Percentiles rank a stretch among this genome's conserved stretches.
These are phyloP conservation scores for Rugonectria rugulosa DNA, from an alignment of 2,329 filamentous ascomycete species.

Conservation along the genomic window DNA sequence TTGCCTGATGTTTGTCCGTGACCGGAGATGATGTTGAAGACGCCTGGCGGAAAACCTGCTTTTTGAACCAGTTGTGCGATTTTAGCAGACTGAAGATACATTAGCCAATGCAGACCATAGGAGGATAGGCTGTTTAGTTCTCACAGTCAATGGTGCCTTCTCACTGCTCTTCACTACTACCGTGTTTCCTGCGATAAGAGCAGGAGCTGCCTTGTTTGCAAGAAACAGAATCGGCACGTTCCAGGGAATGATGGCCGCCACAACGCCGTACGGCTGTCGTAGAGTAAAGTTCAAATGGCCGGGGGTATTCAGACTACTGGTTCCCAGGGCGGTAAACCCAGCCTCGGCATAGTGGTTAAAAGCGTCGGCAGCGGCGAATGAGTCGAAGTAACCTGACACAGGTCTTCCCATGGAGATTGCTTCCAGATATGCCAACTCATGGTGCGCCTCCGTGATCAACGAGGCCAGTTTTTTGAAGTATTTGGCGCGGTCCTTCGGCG, in stretches of 20 bases:
- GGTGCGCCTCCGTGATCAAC: slow-evolving; percentile 50
- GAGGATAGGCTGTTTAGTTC: too few species aligned
- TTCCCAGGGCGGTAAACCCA: too few species aligned
- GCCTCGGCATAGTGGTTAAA: slow-evolving; percentile 54
- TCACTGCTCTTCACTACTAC: slow-evolving; percentile 32
- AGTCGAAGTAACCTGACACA: slow-evolving; percentile 23
- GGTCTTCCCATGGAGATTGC: slow-evolving; percentile 32
- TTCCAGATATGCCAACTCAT: slow-evolving; percentile 48
- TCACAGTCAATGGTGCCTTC: slow-evolving; percentile 27
- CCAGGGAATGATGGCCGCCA: slow-evolving; percentile 66
- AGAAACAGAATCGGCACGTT: slow-evolving; percentile 58
- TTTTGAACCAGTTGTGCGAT: slow-evolving; percentile 67
- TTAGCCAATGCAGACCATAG: too few species aligned
- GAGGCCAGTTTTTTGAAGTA: slow-evolving; percentile 55
- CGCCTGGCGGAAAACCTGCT: slow-evolving; percentile 78
- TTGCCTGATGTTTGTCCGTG: slow-evolving; percentile 72
- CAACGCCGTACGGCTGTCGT: slow-evolving; percentile 60
- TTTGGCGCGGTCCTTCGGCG: slow-evolving; percentile 48
- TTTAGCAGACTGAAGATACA: slow-evolving; percentile 13
- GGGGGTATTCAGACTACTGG: slow-evolving; percentile 57
- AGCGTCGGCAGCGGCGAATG: slow-evolving; percentile 49
- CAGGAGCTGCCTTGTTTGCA: slow-evolving; percentile 46
- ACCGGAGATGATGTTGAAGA: slow-evolving; percentile 77
- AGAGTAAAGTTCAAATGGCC: slow-evolving; percentile 55
- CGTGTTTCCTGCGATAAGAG: slow-evolving; percentile 31